Evolutionary conservation across 345 rosid species (phyloP), one percentile per base, ranked within the genome.

Genomic region (Carallia brachiata): DNA sequence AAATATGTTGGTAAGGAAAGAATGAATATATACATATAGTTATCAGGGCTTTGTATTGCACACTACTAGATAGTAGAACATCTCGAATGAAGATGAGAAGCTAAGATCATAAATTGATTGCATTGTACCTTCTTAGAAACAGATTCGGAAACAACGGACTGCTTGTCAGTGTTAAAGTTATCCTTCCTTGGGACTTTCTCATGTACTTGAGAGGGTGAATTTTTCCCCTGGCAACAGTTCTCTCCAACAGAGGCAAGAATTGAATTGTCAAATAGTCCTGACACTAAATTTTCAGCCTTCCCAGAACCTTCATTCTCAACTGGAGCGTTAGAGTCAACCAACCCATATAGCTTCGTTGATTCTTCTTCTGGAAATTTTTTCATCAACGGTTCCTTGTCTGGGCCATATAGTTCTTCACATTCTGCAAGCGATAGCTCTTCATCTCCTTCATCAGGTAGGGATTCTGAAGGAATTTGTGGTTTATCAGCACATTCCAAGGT

Each of bases 401-500:
- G 97, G 66, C 96, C 97, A 73, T 88, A 92, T 59, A 89, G 75
- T 74, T 88, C 99, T 80, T 92, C 97, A 84, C 88, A 89, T 77
- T 92, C 97, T 73, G 87, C 87, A 44, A 80, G 59, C 66, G 92
- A 92, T 74, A 82, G 84, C 65, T 76, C 91, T 66, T 80, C 90
- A 36, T 54, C 81, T 68, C 82, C 89, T 47, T 70, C 86, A 70
- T 70, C 70, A 7, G 80, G 85, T 53, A 80, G 68, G 52, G 76
- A 59, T 69, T 83, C 85, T 3, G 63, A 63, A 68, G 78, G 82
- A 72, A 63, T 80, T 61, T 69, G 32, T n/a, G 75, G 62, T 44
- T 63, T 80, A 18, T 69, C 73, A 61, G 62, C 81, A 34, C 58
- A 68, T 63, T 79, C 89, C 66, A 66, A 54, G n/a, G 61, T 73